phyloP scores from a whole-genome alignment of 352 stramenopile genomes.

The Phytopythium oedochilum region DNA sequence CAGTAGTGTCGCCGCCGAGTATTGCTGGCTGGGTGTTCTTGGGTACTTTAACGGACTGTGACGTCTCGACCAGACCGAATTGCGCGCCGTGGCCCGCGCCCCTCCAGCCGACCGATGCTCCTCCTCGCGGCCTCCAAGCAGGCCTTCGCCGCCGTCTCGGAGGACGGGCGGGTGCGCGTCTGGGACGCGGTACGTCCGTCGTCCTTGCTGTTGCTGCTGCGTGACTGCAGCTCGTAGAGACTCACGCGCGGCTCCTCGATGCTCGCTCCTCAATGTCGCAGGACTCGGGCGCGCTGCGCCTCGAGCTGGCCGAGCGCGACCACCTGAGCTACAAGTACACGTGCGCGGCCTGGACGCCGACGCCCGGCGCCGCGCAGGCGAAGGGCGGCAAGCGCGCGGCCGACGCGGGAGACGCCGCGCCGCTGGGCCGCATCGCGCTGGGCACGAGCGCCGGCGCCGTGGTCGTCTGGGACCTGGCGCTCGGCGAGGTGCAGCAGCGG shows the following conservation, averaged over 20 bases:
- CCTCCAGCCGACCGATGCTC: constrained; percentile 41
- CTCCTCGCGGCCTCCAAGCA: constrained; percentile 72
- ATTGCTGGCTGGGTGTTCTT: too few relatives aligned
- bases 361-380: constrained; percentile 17
- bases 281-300: constrained; percentile 51
- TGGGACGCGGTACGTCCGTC: constrained; percentile 61
- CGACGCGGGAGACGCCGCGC: too few relatives aligned
- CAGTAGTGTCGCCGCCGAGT: constrained; percentile 33
- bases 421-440: constrained; percentile 57
- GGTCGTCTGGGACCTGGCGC: constrained; percentile 71
- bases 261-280: not conserved
- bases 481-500: constrained; percentile 55
- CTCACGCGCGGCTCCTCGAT: not conserved
- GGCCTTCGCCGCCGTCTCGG: constrained; percentile 73
- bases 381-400: constrained; percentile 41
- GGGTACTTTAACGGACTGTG: too few relatives aligned
- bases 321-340: constrained; percentile 85
- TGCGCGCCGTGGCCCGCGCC: constrained; percentile 5
- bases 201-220: not conserved
- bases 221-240: too few relatives aligned
- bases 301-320: constrained; percentile 80
- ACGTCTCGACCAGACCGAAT: too few relatives aligned
- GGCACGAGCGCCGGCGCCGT: constrained; percentile 64
- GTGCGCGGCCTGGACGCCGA: constrained; percentile 58
- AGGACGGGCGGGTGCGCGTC: constrained; percentile 80